phyloP scores from a whole-genome alignment of 2,329 filamentous ascomycete genomes.

The Dissoconium aciculare region DNA sequence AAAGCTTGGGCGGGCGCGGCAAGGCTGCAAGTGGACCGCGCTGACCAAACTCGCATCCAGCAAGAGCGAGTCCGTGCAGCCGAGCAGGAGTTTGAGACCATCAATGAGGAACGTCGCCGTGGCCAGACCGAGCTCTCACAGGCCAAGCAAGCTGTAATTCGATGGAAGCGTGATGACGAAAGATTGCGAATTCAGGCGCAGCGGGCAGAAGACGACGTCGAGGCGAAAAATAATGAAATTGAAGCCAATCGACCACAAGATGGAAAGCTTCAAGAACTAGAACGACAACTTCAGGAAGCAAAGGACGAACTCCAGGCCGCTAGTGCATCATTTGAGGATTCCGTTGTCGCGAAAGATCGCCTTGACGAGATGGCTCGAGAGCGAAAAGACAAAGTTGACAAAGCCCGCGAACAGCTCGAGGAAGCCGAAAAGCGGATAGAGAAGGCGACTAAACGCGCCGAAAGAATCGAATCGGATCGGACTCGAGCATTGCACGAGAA shows the following conservation, averaged over 20 bases:
- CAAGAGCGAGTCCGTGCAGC: slow-evolving; percentile 24
- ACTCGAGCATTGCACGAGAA: slow-evolving; percentile 27
- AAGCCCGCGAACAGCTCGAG: slow-evolving; percentile 17
- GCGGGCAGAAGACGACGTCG: slow-evolving; percentile 45
- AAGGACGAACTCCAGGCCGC: slow-evolving; percentile 32
- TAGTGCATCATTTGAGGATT: slow-evolving; percentile 36
- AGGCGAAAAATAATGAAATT: slow-evolving; percentile 51
- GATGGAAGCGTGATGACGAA: slow-evolving; percentile 34
- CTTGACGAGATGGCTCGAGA: slow-evolving; percentile 24
- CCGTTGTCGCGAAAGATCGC: slow-evolving; percentile 29
- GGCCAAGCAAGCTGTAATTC: slow-evolving; percentile 35
- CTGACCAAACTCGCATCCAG: slow-evolving; percentile 26
- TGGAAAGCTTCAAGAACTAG: slow-evolving; percentile 33
- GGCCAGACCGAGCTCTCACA: slow-evolving; percentile 36
- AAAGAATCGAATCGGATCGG: slow-evolving; percentile 21
- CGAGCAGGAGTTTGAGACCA: slow-evolving; percentile 35
- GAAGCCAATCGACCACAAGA: slow-evolving; percentile 47
- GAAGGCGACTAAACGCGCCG: slow-evolving; percentile 21
- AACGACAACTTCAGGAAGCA: slow-evolving; percentile 41
- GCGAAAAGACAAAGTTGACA: slow-evolving; percentile 23
- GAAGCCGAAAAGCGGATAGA: slow-evolving; percentile 12
- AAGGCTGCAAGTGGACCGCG: slow-evolving; percentile 37
- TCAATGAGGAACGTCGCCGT: slow-evolving; percentile 36
- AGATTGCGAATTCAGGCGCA: slow-evolving; percentile 44
- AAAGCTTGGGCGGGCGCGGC: slow-evolving; percentile 38